Base-by-base conservation (phyloP, 2,329 filamentous ascomycete genomes). In the Emmonsiellopsis sp. region DNA sequence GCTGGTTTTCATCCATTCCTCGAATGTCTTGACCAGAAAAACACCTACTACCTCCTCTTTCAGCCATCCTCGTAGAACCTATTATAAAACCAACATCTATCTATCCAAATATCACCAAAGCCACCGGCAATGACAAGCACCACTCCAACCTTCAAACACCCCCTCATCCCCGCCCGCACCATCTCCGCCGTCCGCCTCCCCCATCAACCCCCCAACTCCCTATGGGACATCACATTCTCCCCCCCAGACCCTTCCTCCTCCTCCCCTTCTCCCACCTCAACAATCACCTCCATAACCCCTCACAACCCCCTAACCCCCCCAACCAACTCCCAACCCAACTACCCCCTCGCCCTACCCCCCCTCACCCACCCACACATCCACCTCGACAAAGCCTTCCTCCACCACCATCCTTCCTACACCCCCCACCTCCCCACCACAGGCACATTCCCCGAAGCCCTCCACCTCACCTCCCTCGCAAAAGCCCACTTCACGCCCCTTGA, bases 311-410 rank as follows among this genome's bases (percentile, higher is more conserved):
- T 42, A 37, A 37, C 11, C 51, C 51, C 16, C 45, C 52, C 32
- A 37, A 35, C 15, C 11, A 8, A 34, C 35, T 35, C 53, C 52
- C 38, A 48, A n/a, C 44, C 34, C 34, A 37, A 37, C 34, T 11
- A 57, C 31, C 62, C 65, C 5, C 62, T 70, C 31, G 63, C 69
- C 5, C 65, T 81, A 49, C 81, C 82, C 3, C 75, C 78, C 7
- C 75, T 89, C 2, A 87, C 84, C 59, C 86, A 89, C 62, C 84
- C 85, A 7, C 85, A 89, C 59, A 80, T 89, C 50, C 86, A 89
- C 62, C 74, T 89, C 31, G 86, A 89, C 56, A 75, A 73, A 59
- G 66, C 69, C 31, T 73, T 69, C 57, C 59, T 75, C 10, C 65
- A 72, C 55, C 69, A 63, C 54, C 53, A 58, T n/a, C 57, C 62